Conservation (phyloP, 2,329 filamentous ascomycete species). For the Colletotrichum sp. region DNA sequence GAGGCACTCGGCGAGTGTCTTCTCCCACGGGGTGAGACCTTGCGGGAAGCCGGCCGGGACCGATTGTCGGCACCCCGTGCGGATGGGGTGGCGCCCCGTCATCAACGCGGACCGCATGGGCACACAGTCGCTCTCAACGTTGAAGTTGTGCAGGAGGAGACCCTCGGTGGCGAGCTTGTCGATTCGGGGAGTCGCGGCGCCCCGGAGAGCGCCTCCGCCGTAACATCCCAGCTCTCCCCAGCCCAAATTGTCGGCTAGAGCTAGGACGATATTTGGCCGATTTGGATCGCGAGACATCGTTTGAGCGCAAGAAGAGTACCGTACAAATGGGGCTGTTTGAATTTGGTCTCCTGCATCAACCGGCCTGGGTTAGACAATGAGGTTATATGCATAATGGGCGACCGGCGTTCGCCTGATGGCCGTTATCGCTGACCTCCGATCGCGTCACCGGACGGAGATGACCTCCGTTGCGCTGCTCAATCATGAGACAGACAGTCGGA, state of each 20-base stretch:
- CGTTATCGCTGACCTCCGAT: neutral
- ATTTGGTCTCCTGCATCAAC: neutral
- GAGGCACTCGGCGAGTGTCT: constrained; percentile 33
- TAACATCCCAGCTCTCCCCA: constrained; percentile 41
- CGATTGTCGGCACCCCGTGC: constrained; percentile 36
- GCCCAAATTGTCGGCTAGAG: constrained; percentile 40
- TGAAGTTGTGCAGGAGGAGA: constrained; percentile 38
- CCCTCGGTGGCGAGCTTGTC: constrained; percentile 35
- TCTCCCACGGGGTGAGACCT: constrained; percentile 35
- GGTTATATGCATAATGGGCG: neutral
- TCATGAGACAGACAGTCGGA: neutral
- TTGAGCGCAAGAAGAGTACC: no score
- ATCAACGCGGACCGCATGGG: constrained; percentile 38
- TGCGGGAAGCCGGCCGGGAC: constrained; percentile 37
- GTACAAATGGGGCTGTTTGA: neutral
- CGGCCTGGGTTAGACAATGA: neutral
- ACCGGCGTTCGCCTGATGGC: neutral
- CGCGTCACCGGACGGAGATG: neutral
- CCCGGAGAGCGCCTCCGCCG: constrained; percentile 34
- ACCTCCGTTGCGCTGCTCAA: neutral
- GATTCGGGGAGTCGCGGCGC: constrained; percentile 36
- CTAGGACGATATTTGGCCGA: constrained; percentile 35
- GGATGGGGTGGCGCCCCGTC: constrained; percentile 39
- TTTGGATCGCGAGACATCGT: constrained; percentile 24
- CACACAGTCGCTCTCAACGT: constrained; percentile 41